Percentiles rank a stretch among this genome's conserved stretches.
Conservation (phyloP, 495 filamentous ascomycete genomes). For the Xylaria telfairii region DNA sequence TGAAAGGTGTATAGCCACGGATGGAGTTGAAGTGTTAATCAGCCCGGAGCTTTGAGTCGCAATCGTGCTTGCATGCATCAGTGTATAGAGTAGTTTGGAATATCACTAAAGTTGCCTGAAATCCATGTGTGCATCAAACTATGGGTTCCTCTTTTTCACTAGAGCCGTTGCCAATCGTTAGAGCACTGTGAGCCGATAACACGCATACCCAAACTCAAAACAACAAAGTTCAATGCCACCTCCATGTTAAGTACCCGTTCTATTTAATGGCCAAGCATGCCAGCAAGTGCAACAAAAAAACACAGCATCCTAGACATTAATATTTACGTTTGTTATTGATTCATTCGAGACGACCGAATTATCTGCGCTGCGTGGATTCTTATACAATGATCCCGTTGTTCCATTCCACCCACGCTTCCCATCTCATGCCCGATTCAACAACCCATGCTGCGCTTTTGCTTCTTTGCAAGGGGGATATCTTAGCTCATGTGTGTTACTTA, state of each 20-base stretch:
- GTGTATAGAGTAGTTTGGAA: conserved; percentile 5
- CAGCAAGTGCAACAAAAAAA: not conserved
- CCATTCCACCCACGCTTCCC: not conserved
- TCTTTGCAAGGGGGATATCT: conserved; percentile 19
- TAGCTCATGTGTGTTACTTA: conserved; percentile 18
- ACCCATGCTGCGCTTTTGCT: not conserved
- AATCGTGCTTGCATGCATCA: not conserved
- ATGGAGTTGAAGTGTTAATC: conserved; percentile 6
- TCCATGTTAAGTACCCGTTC: not conserved
- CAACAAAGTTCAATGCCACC: not conserved
- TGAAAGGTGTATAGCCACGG: not conserved
- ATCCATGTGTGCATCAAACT: not conserved
- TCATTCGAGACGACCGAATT: not conserved
- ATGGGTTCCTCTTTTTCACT: not conserved
- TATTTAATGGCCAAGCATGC: not conserved
- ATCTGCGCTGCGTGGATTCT: not conserved
- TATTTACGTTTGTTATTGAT: not conserved
- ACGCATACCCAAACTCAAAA: not conserved
- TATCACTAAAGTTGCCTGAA: not conserved
- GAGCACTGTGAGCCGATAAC: not conserved
- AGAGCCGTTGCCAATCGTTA: not conserved
- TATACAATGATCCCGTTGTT: not conserved
- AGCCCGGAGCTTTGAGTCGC: not conserved
- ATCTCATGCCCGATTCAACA: not conserved
- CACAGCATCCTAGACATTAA: not conserved